Evolutionary conservation across 345 rosid genomes (phyloP), one percentile per base, ranked within the genome.

Genomic region (Boechera divaricarpa): DNA sequence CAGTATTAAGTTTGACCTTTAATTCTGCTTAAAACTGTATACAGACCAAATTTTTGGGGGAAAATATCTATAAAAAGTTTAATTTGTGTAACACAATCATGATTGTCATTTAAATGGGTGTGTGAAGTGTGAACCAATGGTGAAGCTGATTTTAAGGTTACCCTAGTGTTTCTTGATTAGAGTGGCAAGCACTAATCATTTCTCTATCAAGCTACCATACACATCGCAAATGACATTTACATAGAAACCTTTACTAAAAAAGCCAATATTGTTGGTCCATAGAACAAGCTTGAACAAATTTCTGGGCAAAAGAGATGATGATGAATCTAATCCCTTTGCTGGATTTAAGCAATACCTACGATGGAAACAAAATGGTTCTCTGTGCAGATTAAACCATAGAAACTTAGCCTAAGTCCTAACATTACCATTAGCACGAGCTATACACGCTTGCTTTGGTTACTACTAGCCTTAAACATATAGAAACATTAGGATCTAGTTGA

Each of bases 221-320:
- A 16, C 16, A 65, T 5, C 4, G 29, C 21, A 49, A 33, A 18
- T 12, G 11, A 18, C 39, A 66, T 33, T 33, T 33, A 32, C 45
- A 12, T 21, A 32, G 16, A 21, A 32, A 47, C 21, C n/a, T 32
- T 65, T 3, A 66, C 10, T 32, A 2, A 3, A 29, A 42, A 41
- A 3, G 35, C 41, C 41, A 65, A 47, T 65, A 15, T 65, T 65
- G 48, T 47, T 63, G 52, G 21, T 62, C 52, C 67, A 63, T 6
- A 42, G 9, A 65, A 10, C n/a, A 31, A n/a, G 10, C 7, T 31
- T 33, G 54, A 47, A 47, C 41, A 65, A 31, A 6, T 16, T 42
- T 65, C 70, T 10, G 16, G n/a, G 10, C 10, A 45, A 45, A 45
- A 45, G 47, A 39, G 6, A 41, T 24, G 67, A 60, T 60, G 29